Evolutionary conservation across 1,139 yeast species (phyloP).

Genomic region (Suhomyces kunorum): DNA sequence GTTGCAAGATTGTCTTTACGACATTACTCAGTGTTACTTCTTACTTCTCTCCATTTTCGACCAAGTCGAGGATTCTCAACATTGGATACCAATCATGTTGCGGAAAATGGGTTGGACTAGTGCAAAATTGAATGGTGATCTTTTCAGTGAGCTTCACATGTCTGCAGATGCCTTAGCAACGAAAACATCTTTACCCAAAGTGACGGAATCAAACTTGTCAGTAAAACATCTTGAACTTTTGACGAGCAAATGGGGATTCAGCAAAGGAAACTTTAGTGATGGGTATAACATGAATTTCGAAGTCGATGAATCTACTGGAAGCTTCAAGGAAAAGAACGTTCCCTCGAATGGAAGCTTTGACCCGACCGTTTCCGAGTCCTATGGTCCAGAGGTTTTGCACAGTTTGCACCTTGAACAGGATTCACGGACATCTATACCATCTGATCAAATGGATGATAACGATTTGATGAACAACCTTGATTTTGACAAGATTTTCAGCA

Average conservation of each 20-base stretch:
- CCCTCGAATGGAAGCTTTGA: background rate
- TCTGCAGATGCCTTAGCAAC: conserved; percentile 32
- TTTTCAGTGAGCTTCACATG: conserved; percentile 37
- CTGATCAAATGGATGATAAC: background rate
- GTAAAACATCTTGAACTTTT: conserved; percentile 34
- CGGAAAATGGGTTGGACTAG: conserved; percentile 36
- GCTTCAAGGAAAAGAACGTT: background rate
- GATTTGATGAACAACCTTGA: conserved; percentile 29
- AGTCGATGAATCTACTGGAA: background rate
- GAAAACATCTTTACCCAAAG: conserved; percentile 33
- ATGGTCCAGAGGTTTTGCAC: background rate
- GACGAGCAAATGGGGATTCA: conserved; percentile 34
- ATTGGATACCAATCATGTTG: conserved; percentile 32
- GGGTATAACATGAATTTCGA: conserved; percentile 19
- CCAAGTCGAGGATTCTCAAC: conserved; percentile 29
- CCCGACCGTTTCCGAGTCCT: background rate
- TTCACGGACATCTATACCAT: background rate
- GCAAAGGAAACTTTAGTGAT: conserved; percentile 29
- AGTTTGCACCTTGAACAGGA: too few species aligned
- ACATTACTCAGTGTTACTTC: conserved; percentile 33
- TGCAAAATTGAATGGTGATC: conserved; percentile 32
- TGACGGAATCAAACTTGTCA: conserved; percentile 36
- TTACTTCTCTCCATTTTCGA: conserved; percentile 29
- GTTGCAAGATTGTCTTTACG: conserved; percentile 29
- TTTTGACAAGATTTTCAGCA: conserved; percentile 30